Conservation (phyloP, 345 rosid genomes). For the Hypericum androsaemum region DNA sequence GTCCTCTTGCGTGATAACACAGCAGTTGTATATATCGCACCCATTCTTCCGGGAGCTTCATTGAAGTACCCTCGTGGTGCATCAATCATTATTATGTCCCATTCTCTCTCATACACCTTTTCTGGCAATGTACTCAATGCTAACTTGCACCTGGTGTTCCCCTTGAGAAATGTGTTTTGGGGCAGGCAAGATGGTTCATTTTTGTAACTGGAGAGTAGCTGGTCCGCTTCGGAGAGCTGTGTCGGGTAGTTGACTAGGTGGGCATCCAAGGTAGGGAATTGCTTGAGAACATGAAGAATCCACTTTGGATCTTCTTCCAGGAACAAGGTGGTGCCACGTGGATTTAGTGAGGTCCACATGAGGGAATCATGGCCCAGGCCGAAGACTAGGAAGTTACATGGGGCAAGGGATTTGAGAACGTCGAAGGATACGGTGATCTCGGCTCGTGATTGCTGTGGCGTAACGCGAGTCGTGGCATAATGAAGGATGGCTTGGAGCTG, state of each 20-base stretch:
- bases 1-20: conserved; percentile 2
- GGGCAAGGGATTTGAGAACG: conserved; percentile 36
- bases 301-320: conserved; percentile 8
- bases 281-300: conserved; percentile 1
- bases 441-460: conserved; percentile 44
- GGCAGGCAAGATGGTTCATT: not conserved
- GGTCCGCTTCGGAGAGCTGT: not conserved
- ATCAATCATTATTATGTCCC: conserved; percentile 5
- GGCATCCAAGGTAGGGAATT: not conserved
- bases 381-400: conserved; percentile 42
- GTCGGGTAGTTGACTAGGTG: conserved; percentile 3
- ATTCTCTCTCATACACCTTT: conserved; percentile 5
- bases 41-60: conserved; percentile 5
- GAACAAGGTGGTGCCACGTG: conserved; percentile 9
- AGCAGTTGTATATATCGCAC: conserved; percentile 7
- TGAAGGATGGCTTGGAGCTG: conserved; percentile 64
- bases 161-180: not conserved
- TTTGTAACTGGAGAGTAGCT: not conserved
- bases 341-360: conserved; percentile 7
- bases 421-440: conserved; percentile 49
- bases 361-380: conserved; percentile 7
- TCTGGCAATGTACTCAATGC: conserved; percentile 5
- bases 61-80: conserved; percentile 8
- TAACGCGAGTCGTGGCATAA: conserved; percentile 50
- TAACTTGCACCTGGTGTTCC: not conserved